A percentile compares a stretch with the other conserved stretches of the same genome.
These are phyloP conservation scores for Kazachstania viticola DNA, from an alignment of 805 yeast genomes.

Conservation along the genomic window DNA sequence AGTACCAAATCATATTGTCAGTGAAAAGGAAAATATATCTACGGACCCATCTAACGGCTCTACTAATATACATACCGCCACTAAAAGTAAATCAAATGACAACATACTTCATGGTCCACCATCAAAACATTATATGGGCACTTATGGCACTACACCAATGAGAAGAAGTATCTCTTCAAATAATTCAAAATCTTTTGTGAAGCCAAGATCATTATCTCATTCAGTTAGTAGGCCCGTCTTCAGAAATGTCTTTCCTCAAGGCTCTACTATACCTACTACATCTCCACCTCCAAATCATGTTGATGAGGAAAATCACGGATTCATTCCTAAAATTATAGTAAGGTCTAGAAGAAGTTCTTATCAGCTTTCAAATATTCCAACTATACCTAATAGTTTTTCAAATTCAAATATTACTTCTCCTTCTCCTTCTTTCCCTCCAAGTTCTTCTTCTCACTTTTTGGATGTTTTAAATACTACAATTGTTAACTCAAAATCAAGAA, in stretches of 20 bases:
- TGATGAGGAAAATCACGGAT: conserved; percentile 26
- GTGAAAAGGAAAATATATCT: too few species aligned
- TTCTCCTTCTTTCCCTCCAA: neutral
- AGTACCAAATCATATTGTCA: too few species aligned
- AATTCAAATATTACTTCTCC: too few species aligned
- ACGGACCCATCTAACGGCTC: too few species aligned
- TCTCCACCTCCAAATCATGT: neutral
- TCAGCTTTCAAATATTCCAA: conserved; percentile 8
- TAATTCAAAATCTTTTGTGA: conserved; percentile 6
- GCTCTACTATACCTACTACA: neutral
- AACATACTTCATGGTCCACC: neutral
- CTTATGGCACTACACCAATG: neutral
- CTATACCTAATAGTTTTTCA: too few species aligned
- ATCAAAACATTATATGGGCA: neutral
- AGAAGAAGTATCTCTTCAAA: neutral
- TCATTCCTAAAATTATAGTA: conserved; percentile 27
- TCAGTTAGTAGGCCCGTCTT: too few species aligned
- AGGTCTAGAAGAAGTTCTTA: conserved; percentile 26
- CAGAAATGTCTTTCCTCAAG: too few species aligned
- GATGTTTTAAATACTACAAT: conserved; percentile 11
- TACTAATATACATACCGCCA: too few species aligned
- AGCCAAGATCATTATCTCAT: conserved; percentile 24
- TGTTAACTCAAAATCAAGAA: conserved; percentile 19
- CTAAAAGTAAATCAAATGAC: neutral
- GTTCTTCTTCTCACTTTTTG: conserved; percentile 1